Base-by-base conservation (phyloP, 2,329 filamentous ascomycete species). In the Lachnellula willkommii region DNA sequence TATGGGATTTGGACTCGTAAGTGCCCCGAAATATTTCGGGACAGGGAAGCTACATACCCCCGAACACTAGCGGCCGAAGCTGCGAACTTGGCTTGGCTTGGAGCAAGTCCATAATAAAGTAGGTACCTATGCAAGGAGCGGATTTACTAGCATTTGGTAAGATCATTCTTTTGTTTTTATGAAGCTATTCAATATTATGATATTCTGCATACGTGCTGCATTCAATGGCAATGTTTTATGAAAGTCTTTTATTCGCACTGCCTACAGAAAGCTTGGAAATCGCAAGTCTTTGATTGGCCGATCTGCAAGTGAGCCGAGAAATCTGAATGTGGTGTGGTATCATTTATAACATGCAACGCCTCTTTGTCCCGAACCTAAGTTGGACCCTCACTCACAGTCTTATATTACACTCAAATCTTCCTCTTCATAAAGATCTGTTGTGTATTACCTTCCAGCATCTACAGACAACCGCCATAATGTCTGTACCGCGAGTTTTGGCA, bases 401-500 rank as follows among this genome's bases (percentile, higher is more conserved):
- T 22, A 36, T 32, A 40, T 50, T 52, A 54, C 53, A 50, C 20
- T 14, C 45, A 50, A 45, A 42, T 37, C 46, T 52, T 26, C 17
- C 32, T 11, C 35, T 32, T 32, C 32, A 22, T 45, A 22, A 28
- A 39, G 20, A 37, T 36, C 15, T 24, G 12, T 20, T 45, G n/a
- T n/a, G n/a, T 32, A 14, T 48, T 42, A 7, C 15, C 15, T 24
- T 47, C 20, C 26, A 4, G 1, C 3, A 4, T 42, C 47, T 51
- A 11, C 11, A 40, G 17, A 28, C 22, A 32, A 22, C 46, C 39
- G 22, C 42, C 45, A 62, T 42, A 3, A 71, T 71, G 68, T 61
- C 68, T 53, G 57, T 60, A 52, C 65, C 66, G 58, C 59, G 65
- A 43, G 58, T 65, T 48, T 42, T 68, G 14, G 57, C 58, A 24